Conservation (phyloP, 495 filamentous ascomycete genomes). For the Neohortaea acidophila region DNA sequence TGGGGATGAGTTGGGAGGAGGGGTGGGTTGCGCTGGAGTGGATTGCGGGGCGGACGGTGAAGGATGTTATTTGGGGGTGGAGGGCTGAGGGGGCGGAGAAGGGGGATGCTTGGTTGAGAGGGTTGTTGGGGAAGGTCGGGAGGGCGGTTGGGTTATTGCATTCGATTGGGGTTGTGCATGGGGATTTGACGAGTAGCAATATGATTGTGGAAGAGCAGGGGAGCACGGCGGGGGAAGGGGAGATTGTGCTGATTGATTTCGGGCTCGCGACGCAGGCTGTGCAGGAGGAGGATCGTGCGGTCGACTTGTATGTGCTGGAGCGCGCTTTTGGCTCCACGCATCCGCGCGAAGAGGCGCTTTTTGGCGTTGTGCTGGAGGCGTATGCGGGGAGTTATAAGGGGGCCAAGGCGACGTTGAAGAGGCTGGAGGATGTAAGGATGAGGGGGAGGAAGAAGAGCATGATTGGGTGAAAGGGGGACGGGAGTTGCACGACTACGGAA, state of each 20-base stretch:
- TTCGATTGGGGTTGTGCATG: slow-evolving; percentile 70
- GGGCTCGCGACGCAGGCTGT: slow-evolving; percentile 69
- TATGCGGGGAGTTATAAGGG: slow-evolving; percentile 48
- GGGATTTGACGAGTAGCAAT: slow-evolving; percentile 95
- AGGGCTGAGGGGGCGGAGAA: slow-evolving; percentile 14
- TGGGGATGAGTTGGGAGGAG: slow-evolving; percentile 55
- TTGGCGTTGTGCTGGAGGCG: slow-evolving; percentile 41
- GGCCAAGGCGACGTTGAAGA: slow-evolving; percentile 48
- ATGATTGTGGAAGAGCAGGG: slow-evolving; percentile 50
- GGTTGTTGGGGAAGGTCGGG: slow-evolving; percentile 59
- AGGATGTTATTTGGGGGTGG: slow-evolving; percentile 5
- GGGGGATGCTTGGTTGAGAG: slow-evolving; percentile 30
- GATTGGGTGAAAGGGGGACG: slow-evolving; percentile 41
- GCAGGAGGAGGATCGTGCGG: slow-evolving; percentile 87
- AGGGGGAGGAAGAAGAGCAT: slow-evolving; percentile 96
- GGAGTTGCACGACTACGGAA: not conserved
- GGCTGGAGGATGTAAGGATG: slow-evolving; percentile 85
- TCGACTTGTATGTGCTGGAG: slow-evolving; percentile 94
- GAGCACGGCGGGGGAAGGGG: slow-evolving; percentile 36
- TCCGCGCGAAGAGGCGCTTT: slow-evolving; percentile 66
- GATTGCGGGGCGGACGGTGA: slow-evolving; percentile 23
- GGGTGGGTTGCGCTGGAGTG: slow-evolving; percentile 89
- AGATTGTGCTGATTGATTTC: slow-evolving; percentile 89
- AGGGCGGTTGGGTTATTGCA: slow-evolving; percentile 65
- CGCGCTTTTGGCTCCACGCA: slow-evolving; percentile 93